phyloP scores from a whole-genome alignment of 352 stramenopile genomes.

The Globisporangium echinulatum region DNA sequence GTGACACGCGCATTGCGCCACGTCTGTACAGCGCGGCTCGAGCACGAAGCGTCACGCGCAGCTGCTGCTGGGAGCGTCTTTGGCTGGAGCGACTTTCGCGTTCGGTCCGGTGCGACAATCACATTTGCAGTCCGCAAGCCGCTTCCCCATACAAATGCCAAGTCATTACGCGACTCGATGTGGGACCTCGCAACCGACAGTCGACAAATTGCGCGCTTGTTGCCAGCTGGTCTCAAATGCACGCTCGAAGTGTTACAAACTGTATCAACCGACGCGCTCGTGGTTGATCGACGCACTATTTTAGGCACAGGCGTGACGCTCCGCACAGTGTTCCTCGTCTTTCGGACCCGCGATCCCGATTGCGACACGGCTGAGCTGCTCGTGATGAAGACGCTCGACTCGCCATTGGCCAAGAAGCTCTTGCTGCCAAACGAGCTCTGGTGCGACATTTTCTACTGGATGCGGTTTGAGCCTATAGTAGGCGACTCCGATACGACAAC shows the following conservation, averaged over 20 bases:
- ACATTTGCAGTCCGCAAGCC: constrained; percentile 45
- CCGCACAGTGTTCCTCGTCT: constrained; percentile 45
- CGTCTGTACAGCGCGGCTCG: constrained; percentile 24
- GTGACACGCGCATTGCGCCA: constrained; percentile 24
- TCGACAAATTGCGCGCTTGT: constrained; percentile 21
- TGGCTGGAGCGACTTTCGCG: constrained; percentile 44
- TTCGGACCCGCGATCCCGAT: constrained; percentile 16
- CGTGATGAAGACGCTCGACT: constrained; percentile 58
- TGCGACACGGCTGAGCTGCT: constrained; percentile 25
- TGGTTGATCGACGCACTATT: constrained; percentile 40
- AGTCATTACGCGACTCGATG: constrained; percentile 21
- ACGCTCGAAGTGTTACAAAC: constrained; percentile 38
- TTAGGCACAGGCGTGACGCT: constrained; percentile 12
- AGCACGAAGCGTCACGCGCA: constrained; percentile 23
- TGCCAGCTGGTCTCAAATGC: constrained; percentile 29
- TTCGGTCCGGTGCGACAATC: constrained; percentile 29
- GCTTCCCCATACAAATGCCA: constrained; percentile 20
- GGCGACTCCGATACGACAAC: not conserved
- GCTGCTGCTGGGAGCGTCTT: constrained; percentile 30
- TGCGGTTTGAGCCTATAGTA: constrained; percentile 26
- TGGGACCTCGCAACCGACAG: constrained; percentile 39
- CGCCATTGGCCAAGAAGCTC: constrained; percentile 33
- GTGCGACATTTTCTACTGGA: constrained; percentile 69
- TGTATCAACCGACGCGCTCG: constrained; percentile 29
- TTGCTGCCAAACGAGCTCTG: constrained; percentile 38